These are phyloP conservation scores for Trichoderma reesei DNA, from an alignment of 495 filamentous ascomycete species.

Conservation along the genomic window DNA sequence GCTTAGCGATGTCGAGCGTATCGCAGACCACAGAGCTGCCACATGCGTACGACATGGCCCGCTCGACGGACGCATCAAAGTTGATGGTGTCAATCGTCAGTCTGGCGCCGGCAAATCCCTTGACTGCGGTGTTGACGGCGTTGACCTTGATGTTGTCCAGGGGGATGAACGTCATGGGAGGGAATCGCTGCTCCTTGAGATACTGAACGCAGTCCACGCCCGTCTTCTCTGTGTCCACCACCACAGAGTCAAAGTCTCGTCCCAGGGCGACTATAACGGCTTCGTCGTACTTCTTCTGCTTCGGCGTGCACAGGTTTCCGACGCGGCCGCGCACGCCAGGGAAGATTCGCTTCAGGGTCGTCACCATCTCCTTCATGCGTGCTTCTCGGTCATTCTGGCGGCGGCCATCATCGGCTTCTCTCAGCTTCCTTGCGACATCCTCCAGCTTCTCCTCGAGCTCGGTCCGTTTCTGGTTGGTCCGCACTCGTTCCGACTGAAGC, in stretches of 20 bases:
- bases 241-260: constrained; percentile 82
- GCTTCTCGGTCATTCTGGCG: constrained; percentile 76
- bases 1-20: constrained; percentile 70
- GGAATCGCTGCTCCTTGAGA: constrained; percentile 75
- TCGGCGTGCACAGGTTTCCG: constrained; percentile 87
- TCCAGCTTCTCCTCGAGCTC: constrained; percentile 88
- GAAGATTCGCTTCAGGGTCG: constrained; percentile 80
- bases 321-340: constrained; percentile 85
- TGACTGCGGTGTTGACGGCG: constrained; percentile 76
- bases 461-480: constrained; percentile 65
- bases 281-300: constrained; percentile 90
- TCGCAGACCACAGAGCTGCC: constrained; percentile 96
- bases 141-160: constrained; percentile 95
- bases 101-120: constrained; percentile 75
- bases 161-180: constrained; percentile 85
- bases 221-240: constrained; percentile 94
- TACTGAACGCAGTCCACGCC: constrained; percentile 92
- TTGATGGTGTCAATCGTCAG: constrained; percentile 94
- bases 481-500: constrained; percentile 72
- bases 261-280: constrained; percentile 89
- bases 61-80: constrained; percentile 76
- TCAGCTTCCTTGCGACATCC: constrained; percentile 65
- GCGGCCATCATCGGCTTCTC: constrained; percentile 72
- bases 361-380: constrained; percentile 65
- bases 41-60: constrained; percentile 89